phyloP scores from a whole-genome alignment of 345 rosid genomes.

The Erodium maritimum region DNA sequence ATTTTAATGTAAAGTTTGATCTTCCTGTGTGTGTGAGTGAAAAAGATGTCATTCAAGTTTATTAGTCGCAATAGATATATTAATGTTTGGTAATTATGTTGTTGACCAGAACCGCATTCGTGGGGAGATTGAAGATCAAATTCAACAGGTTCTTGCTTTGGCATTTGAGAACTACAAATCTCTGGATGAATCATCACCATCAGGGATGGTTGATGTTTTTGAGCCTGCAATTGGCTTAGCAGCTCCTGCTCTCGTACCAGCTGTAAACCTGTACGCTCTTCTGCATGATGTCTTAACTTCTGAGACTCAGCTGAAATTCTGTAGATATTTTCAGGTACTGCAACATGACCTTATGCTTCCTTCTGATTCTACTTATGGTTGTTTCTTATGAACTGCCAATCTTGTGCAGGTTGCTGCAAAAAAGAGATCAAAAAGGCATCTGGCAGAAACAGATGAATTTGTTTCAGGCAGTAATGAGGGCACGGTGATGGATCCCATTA shows the following conservation, averaged over 20 bases:
- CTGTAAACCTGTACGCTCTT: slow-evolving; percentile 80
- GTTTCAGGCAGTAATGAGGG: slow-evolving; percentile 47
- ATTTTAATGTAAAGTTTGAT: not conserved
- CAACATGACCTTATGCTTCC: slow-evolving; percentile 4
- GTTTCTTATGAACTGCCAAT: not conserved
- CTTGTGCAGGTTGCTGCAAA: slow-evolving; percentile 61
- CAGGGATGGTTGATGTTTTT: slow-evolving; percentile 65
- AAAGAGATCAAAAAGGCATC: slow-evolving; percentile 75
- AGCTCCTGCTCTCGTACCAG: slow-evolving; percentile 79
- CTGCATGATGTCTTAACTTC: slow-evolving; percentile 88
- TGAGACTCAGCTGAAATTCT: slow-evolving; percentile 71
- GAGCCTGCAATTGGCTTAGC: slow-evolving; percentile 73
- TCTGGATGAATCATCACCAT: slow-evolving; percentile 65
- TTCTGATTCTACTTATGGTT: not conserved
- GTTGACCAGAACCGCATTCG: slow-evolving; percentile 67
- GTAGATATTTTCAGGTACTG: slow-evolving; percentile 82
- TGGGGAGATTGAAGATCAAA: slow-evolving; percentile 88
- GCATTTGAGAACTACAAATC: slow-evolving; percentile 92
- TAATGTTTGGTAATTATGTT: slow-evolving; percentile 12
- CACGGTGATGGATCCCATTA: slow-evolving; percentile 47
- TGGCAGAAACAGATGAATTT: slow-evolving; percentile 89
- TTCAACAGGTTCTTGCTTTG: slow-evolving; percentile 80
- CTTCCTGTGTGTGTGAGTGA: not conserved
- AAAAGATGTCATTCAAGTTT: too few relatives aligned
- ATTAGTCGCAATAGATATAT: not conserved